Conservation (phyloP, 805 yeast species). For the Metahyphopichia silvanorum region DNA sequence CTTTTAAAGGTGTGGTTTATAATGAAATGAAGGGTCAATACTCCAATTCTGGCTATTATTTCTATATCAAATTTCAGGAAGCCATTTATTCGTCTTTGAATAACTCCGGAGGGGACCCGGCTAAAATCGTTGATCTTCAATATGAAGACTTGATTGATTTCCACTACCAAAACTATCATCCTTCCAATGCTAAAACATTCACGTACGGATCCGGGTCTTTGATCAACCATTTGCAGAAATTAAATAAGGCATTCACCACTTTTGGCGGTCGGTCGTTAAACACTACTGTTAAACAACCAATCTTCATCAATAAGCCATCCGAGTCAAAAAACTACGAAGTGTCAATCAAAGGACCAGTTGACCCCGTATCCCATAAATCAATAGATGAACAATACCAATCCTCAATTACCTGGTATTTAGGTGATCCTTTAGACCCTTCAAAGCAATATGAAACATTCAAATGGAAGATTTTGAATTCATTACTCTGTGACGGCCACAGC, state of each 20-base stretch:
- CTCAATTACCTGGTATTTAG: conserved; percentile 87
- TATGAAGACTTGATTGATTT: conserved; percentile 77
- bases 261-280: conserved; percentile 50
- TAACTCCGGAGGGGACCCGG: conserved; percentile 95
- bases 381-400: conserved; percentile 73
- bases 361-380: conserved; percentile 49
- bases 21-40: conserved; percentile 99
- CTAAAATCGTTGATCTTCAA: conserved; percentile 64
- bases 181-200: conserved; percentile 82
- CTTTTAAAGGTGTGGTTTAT: conserved; percentile 92
- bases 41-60: conserved; percentile 82
- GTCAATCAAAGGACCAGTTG: conserved; percentile 66
- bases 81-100: conserved; percentile 79
- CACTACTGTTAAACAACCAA: conserved; percentile 43
- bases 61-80: conserved; percentile 80
- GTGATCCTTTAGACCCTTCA: conserved; percentile 56
- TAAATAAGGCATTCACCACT: conserved; percentile 46
- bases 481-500: conserved; percentile 87
- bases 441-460: conserved; percentile 63
- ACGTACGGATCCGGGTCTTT: conserved; percentile 83
- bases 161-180: conserved; percentile 78
- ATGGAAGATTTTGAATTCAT: conserved; percentile 63
- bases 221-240: conserved; percentile 51
- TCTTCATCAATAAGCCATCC: conserved; percentile 33
- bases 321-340: conserved; percentile 11